phyloP scores from a whole-genome alignment of 1,139 yeast genomes.

The Suhomyces wounanorum region DNA sequence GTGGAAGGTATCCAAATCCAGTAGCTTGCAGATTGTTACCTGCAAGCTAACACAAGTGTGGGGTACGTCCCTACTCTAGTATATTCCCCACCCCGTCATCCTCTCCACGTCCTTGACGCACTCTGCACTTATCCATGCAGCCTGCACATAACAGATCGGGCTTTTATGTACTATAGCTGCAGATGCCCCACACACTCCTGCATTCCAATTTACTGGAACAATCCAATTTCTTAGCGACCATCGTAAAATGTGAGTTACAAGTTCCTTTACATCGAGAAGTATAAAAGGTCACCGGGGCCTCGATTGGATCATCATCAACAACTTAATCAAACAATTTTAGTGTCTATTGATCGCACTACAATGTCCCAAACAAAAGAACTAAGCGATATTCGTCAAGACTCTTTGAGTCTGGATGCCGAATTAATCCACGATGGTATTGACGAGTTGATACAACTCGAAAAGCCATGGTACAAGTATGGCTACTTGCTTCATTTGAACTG shows the following conservation, averaged over 20 bases:
- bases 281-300: not conserved
- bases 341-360: not conserved
- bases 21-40: not conserved
- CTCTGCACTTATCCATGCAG: not conserved
- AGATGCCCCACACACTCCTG: not conserved
- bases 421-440: conserved; percentile 6
- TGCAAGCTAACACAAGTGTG: not conserved
- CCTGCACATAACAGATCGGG: not conserved
- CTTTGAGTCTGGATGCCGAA: conserved; percentile 2
- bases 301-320: not conserved
- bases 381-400: conserved; percentile 8
- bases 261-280: not conserved
- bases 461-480: conserved; percentile 17
- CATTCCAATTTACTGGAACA: not conserved
- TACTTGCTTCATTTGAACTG: conserved; percentile 15
- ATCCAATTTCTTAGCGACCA: not conserved
- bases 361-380: conserved; percentile 4
- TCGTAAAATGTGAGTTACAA: not conserved
- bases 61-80: not conserved
- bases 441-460: conserved; percentile 13
- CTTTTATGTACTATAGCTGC: too few relatives aligned
- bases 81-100: not conserved
- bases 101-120: not conserved
- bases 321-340: not conserved
- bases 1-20: not conserved